Percentiles rank a stretch among this genome's conserved stretches.
These are phyloP conservation scores for Trichoderma parareesei DNA, from an alignment of 495 filamentous ascomycete genomes.

Conservation along the genomic window DNA sequence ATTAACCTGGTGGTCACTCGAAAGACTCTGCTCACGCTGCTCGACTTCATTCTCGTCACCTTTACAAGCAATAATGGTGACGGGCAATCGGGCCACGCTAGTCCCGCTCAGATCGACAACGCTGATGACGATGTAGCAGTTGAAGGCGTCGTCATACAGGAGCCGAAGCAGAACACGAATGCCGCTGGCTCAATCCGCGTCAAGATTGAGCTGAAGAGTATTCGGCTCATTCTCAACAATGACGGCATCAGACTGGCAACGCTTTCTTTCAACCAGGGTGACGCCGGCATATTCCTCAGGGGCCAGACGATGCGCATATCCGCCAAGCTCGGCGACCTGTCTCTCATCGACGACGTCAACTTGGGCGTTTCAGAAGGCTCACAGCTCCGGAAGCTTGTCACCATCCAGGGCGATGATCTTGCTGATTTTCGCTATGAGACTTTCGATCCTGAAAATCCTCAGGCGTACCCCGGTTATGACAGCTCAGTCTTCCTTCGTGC, in stretches of 20 bases:
- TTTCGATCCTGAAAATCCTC: conserved; percentile 61
- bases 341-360: conserved; percentile 88
- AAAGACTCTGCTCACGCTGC: conserved; percentile 84
- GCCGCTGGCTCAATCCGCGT: conserved; percentile 48
- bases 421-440: conserved; percentile 98
- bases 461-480: conserved; percentile 87
- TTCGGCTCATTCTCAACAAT: conserved; percentile 93
- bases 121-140: conserved; percentile 27
- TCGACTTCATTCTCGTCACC: conserved; percentile 92
- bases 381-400: conserved; percentile 75
- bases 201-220: conserved; percentile 87
- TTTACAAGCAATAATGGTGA: conserved; percentile 66
- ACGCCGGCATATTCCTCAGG: conserved; percentile 81
- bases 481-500: conserved; percentile 81
- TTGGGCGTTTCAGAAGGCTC: conserved; percentile 76
- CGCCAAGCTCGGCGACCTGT: conserved; percentile 78
- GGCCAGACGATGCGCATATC: conserved; percentile 79
- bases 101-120: conserved; percentile 28
- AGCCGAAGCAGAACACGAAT: conserved; percentile 19
- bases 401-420: conserved; percentile 89
- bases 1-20: conserved; percentile 93
- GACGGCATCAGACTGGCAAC: conserved; percentile 93
- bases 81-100: conserved; percentile 24
- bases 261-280: conserved; percentile 79
- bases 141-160: conserved; percentile 10